Evolutionary conservation across 2,329 filamentous ascomycete species (phyloP).

Genomic region (Sporothrix protearum): DNA sequence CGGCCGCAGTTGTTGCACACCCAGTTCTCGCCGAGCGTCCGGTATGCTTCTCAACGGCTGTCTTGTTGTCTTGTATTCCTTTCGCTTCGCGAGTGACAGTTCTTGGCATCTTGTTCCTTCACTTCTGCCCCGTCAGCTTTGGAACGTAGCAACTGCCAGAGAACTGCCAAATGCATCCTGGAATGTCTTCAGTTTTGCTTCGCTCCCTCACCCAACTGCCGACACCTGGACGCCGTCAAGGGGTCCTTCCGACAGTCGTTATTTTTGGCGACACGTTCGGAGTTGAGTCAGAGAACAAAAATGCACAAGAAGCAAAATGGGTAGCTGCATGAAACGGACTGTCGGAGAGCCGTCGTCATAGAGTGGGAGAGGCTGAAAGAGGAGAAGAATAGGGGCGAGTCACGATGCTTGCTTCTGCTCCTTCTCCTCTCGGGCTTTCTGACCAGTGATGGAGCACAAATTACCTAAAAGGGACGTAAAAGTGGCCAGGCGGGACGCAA

Average conservation of each 20-base stretch:
- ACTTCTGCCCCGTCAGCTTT: not conserved
- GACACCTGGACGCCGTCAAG: not conserved
- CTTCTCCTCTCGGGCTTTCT: not conserved
- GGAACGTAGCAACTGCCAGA: constrained; percentile 9
- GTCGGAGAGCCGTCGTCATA: not conserved
- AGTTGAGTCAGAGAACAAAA: not conserved
- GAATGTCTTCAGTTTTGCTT: not conserved
- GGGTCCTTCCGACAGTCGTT: not conserved
- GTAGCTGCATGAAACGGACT: not conserved
- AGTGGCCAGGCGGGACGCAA: constrained; percentile 15
- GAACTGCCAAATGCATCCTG: not conserved
- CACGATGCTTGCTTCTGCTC: not conserved
- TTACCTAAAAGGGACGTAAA: constrained; percentile 9
- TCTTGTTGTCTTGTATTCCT: too few species aligned
- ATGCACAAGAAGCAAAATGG: not conserved
- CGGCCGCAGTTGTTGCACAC: not conserved
- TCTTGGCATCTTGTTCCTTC: not conserved
- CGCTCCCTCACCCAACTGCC: constrained; percentile 4
- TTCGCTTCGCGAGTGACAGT: not conserved
- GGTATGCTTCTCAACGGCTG: not conserved
- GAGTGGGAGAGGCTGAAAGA: not conserved
- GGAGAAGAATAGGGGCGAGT: not conserved
- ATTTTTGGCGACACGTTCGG: not conserved
- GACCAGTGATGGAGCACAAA: not conserved
- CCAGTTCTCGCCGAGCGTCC: not conserved